Evolutionary conservation across 352 stramenopile genomes (phyloP).

Genomic region (Pythium rishiriense): DNA sequence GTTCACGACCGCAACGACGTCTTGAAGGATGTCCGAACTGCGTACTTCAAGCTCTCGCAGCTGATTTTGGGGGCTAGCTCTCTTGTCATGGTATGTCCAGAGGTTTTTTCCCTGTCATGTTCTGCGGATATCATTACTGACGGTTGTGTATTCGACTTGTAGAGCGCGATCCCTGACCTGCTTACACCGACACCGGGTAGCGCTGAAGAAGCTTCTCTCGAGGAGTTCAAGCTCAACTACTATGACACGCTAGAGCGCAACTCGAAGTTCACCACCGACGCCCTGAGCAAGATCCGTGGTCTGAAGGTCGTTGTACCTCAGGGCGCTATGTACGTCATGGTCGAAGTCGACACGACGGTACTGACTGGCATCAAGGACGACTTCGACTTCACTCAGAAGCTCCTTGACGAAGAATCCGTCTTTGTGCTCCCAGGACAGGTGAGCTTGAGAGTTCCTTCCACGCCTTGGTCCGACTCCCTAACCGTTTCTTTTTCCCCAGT

Average conservation of each 20-base stretch:
- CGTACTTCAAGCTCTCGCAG: conserved; percentile 92
- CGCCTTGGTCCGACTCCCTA: not conserved
- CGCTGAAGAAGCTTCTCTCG: conserved; percentile 58
- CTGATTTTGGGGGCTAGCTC: conserved; percentile 91
- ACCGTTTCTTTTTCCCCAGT: conserved; percentile 22
- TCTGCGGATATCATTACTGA: not conserved
- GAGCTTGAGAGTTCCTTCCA: not conserved
- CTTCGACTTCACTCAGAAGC: conserved; percentile 91
- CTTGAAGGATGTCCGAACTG: conserved; percentile 81
- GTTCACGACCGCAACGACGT: conserved; percentile 90
- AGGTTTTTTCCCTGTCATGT: not conserved
- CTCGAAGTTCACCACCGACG: conserved; percentile 76
- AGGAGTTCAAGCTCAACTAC: conserved; percentile 83
- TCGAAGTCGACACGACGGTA: conserved; percentile 43
- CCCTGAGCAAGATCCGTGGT: conserved; percentile 76
- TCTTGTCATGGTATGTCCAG: conserved; percentile 63
- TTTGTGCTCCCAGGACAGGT: conserved; percentile 93
- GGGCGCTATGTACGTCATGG: conserved; percentile 96
- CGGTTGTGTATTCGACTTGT: not conserved
- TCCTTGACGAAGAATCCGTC: conserved; percentile 95
- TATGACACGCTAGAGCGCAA: conserved; percentile 87
- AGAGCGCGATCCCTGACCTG: conserved; percentile 83
- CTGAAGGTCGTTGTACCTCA: conserved; percentile 88
- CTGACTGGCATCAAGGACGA: conserved; percentile 90
- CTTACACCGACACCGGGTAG: conserved; percentile 66